Evolutionary conservation across 2,329 filamentous ascomycete species (phyloP), one percentile per base, ranked within the genome.

Genomic region (Simplicillium sp.): DNA sequence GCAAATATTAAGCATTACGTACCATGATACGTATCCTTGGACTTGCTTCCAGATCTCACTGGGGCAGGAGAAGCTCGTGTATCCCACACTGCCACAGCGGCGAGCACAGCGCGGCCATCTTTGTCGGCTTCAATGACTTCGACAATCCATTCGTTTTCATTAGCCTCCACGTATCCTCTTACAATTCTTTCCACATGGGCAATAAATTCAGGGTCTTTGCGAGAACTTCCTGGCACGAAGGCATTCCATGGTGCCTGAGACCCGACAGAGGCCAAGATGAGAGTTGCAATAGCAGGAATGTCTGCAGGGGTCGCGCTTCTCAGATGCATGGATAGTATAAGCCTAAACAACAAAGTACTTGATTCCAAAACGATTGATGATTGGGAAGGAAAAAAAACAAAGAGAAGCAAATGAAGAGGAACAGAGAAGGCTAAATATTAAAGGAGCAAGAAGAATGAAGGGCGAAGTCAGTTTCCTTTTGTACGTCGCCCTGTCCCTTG

Each of bases 81-180:
- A 29, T 50, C 49, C 44, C 47, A 50, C 28, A 45, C 46, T 5
- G 43, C 39, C 7, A 41, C 46, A 11, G 47, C 39, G 3, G 46
- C 46, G 28, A 47, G 34, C 11, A 37, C 35, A 6, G 34, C 12
- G n/a, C 6, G 16, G 20, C 11, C 15, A 11, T 32, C 25, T 5
- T 20, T 36, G 4, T 40, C 42, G 7, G 46, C 35, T 41, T 48
- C 48, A 16, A 38, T 40, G 1, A 49, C 45, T 17, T 46, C 16
- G 28, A 50, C 37, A 16, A 42, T 25, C 12, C 29, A 42, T 14
- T 37, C 16, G 6, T 34, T 18, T 15, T 29, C 28, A 36, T 25
- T 17, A 6, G 41, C 37, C 9, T 34, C 33, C 3, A 50, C 34
- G 32, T 36, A 42, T 35, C 37, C 29, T 18, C 38, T 40, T 15